These are phyloP conservation scores for Phaeolepiota aurea DNA, from an alignment of 768 basidiomycete species.

Conservation along the genomic window DNA sequence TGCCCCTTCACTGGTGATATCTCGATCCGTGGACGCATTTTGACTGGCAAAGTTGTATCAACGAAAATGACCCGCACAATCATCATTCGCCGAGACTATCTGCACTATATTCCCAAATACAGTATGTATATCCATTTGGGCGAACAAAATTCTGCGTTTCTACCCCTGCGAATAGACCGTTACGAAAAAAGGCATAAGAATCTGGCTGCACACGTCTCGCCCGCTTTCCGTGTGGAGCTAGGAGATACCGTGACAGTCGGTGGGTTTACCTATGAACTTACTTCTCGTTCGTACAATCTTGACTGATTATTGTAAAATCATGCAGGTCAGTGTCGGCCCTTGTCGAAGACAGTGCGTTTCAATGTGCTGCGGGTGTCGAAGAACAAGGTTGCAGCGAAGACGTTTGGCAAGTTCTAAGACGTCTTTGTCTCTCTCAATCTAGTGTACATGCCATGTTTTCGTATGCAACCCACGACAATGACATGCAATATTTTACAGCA, in stretches of 20 bases:
- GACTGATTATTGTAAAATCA: constrained; percentile 1
- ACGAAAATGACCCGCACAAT: constrained; percentile 99
- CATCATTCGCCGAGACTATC: constrained; percentile 91
- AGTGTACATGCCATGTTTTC: too few species aligned
- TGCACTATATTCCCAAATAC: constrained; percentile 98
- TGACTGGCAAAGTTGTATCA: constrained; percentile 95
- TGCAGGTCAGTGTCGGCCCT: constrained; percentile 93
- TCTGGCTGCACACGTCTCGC: constrained; percentile 92
- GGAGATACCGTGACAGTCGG: constrained; percentile 96
- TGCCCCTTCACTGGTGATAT: constrained; percentile 97
- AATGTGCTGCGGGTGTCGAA: constrained; percentile 94
- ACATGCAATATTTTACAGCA: constrained; percentile 1
- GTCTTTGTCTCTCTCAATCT: too few species aligned
- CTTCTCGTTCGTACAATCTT: neutral
- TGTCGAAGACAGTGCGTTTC: constrained; percentile 99
- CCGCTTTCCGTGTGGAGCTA: constrained; percentile 95
- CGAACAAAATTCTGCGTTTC: neutral
- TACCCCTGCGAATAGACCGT: constrained; percentile 52
- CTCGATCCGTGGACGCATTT: constrained; percentile 97
- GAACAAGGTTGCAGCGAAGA: constrained; percentile 86
- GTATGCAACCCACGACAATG: too few species aligned
- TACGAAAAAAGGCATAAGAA: constrained; percentile 99
- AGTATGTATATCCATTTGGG: constrained; percentile 41
- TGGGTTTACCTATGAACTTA: too few species aligned
- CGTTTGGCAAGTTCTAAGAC: constrained; percentile 94